These are phyloP conservation scores for Mycosphaerella arachidis DNA, from an alignment of 2,329 filamentous ascomycete species.

Conservation along the genomic window DNA sequence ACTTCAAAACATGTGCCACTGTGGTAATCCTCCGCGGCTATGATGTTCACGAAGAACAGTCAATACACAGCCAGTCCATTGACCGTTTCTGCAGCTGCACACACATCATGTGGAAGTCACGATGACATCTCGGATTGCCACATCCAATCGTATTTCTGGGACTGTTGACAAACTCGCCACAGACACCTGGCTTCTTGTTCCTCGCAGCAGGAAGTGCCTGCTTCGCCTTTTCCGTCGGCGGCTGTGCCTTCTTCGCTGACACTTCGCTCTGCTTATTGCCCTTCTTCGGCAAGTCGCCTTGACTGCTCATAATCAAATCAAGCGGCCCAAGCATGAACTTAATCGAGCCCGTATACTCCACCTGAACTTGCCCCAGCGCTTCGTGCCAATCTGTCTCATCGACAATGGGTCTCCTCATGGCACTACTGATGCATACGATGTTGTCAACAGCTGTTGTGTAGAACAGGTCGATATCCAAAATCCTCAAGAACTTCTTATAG, in stretches of 20 bases:
- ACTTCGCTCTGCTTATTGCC: neutral
- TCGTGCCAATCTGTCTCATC: constrained; percentile 8
- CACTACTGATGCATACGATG: constrained; percentile 13
- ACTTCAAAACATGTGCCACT: neutral
- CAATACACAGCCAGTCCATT: constrained; percentile 15
- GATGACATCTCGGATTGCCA: constrained; percentile 11
- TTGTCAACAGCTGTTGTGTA: constrained; percentile 5
- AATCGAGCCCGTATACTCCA: neutral
- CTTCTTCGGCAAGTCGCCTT: neutral
- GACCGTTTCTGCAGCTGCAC: constrained; percentile 11
- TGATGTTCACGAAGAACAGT: constrained; percentile 9
- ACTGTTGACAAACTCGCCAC: constrained; percentile 8
- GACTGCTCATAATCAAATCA: neutral
- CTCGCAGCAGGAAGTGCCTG: neutral
- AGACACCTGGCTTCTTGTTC: constrained; percentile 13
- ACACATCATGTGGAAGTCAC: constrained; percentile 19
- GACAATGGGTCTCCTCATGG: constrained; percentile 5
- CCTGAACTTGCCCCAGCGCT: constrained; percentile 2
- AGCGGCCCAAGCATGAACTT: neutral
- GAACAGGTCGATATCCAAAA: constrained; percentile 8
- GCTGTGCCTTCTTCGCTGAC: neutral
- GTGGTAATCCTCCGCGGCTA: neutral
- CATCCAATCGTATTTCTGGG: constrained; percentile 15
- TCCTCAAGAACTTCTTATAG: constrained; percentile 7
- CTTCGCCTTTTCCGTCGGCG: neutral